phyloP scores from a whole-genome alignment of 225 moss, liverwort and hornwort genomes.

The Lunularia cruciata region DNA sequence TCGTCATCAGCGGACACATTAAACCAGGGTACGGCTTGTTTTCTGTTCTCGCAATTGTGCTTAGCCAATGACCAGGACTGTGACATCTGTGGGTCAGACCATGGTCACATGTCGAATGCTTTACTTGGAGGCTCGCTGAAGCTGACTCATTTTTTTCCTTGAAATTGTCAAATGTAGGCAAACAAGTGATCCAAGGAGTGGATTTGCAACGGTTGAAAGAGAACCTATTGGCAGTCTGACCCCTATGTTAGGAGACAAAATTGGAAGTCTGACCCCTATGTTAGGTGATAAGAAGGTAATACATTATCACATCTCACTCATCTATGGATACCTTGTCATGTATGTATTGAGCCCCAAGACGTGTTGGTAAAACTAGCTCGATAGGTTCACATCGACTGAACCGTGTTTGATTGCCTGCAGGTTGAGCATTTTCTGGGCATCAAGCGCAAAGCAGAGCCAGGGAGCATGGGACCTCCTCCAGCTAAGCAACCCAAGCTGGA shows the following conservation, averaged over 20 bases:
- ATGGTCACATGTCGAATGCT: not conserved
- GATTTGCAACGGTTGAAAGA: slow-evolving; percentile 98
- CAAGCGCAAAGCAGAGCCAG: slow-evolving; percentile 86
- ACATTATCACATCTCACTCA: too few species aligned
- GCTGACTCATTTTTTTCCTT: slow-evolving; percentile 7
- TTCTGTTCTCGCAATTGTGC: not conserved
- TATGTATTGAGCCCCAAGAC: too few species aligned
- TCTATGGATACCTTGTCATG: too few species aligned
- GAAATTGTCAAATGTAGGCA: slow-evolving; percentile 49
- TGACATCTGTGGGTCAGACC: too few species aligned
- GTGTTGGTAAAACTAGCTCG: too few species aligned
- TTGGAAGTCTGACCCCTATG: slow-evolving; percentile 98
- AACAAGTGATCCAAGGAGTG: slow-evolving; percentile 98
- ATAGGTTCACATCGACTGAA: too few species aligned
- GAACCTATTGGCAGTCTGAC: slow-evolving; percentile 98
- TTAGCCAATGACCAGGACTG: too few species aligned
- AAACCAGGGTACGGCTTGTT: slow-evolving; percentile 74
- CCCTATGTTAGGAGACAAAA: slow-evolving; percentile 96
- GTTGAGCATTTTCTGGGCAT: slow-evolving; percentile 96
- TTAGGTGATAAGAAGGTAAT: slow-evolving; percentile 97
- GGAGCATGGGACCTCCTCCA: slow-evolving; percentile 91
- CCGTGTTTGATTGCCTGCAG: slow-evolving; percentile 36
- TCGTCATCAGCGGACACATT: slow-evolving; percentile 99
- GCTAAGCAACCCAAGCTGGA: slow-evolving; percentile 80
- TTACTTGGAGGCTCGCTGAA: not conserved